A percentile compares a stretch with the other conserved stretches of the same genome.
These are phyloP conservation scores for Solanum hybrid DNA, from an alignment of 305 asterid species.

Conservation along the genomic window DNA sequence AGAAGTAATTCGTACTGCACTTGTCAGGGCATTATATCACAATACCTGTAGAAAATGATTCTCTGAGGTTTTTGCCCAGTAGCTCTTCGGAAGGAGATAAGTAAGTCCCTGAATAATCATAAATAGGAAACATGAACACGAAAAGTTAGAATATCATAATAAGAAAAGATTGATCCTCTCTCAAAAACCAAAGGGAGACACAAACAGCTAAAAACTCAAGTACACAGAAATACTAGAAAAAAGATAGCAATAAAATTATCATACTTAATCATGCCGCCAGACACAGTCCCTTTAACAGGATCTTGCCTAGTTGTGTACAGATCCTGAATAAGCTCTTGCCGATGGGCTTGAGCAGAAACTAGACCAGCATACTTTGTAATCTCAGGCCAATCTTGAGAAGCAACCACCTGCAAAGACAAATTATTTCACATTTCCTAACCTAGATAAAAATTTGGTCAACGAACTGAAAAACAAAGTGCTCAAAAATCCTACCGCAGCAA, in stretches of 20 bases:
- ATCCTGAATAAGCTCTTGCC: conserved; percentile 93
- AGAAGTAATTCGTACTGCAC: background rate
- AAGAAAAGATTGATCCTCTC: background rate
- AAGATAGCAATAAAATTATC: background rate
- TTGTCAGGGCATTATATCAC: background rate
- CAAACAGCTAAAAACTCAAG: background rate
- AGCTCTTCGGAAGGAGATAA: conserved; percentile 81
- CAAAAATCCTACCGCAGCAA: conserved; percentile 69
- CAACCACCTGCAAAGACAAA: conserved; percentile 63
- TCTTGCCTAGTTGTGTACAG: conserved; percentile 82
- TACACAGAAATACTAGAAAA: background rate
- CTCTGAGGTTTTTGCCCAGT: conserved; percentile 87
- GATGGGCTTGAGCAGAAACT: conserved; percentile 91
- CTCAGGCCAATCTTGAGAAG: conserved; percentile 99
- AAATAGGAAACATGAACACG: conserved; percentile 13
- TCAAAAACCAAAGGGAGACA: background rate
- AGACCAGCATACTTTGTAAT: conserved; percentile 87
- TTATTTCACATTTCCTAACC: background rate
- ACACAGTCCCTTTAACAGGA: conserved; percentile 67
- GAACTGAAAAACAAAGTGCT: background rate
- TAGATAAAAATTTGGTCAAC: background rate
- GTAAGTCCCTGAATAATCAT: conserved; percentile 59
- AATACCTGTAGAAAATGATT: conserved; percentile 84
- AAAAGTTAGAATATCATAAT: background rate
- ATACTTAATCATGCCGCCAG: conserved; percentile 98